Evolutionary conservation across 2,329 filamentous ascomycete species (phyloP), one percentile per base, ranked within the genome.

Genomic region (Diaporthe ilicicola): DNA sequence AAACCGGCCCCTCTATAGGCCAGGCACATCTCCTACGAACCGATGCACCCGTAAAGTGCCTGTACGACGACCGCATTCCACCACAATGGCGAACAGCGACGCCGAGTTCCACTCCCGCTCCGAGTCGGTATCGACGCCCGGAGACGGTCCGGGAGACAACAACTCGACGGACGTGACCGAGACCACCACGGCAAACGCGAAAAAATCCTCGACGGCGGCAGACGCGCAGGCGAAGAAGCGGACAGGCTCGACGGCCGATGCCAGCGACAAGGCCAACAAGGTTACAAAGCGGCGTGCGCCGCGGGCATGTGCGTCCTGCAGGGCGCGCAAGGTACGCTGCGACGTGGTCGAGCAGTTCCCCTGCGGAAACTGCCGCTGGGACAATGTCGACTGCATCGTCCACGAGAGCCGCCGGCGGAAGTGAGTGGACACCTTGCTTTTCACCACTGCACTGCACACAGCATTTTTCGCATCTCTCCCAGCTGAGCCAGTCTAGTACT

Each of bases 331-430:
- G 81, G 95, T 98, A 51, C 90, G 95, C 70, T 98, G 95, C 84
- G 95, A 98, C 84, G 94, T 97, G 70, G 94, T 96, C 71, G 94
- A 97, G 81, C 92, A 92, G 61, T 92, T 92, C 53, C 94, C 94
- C 1, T 97, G 94, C 81, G 94, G 93, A 69, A 97, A 97, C 81
- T 97, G 94, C 83, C 87, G 93, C 74, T 89, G 93, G 84, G 92
- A 94, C 80, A 91, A 93, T 79, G 91, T 94, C 71, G 91, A 93
- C 79, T 94, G 92, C 82, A 85, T 92, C 69, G 90, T 93, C 29
- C 91, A 92, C 74, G 91, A 97, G 81, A 95, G 93, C 84, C 93
- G 94, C 76, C 90, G 94, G 77, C 92, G 94, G 87, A 94, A 93
- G 92, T 94, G 82, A 89, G 92, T 90, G 70, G 73, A 48, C 42